phyloP scores from a whole-genome alignment of 805 yeast genomes.

The Lachancea thermotolerans region DNA sequence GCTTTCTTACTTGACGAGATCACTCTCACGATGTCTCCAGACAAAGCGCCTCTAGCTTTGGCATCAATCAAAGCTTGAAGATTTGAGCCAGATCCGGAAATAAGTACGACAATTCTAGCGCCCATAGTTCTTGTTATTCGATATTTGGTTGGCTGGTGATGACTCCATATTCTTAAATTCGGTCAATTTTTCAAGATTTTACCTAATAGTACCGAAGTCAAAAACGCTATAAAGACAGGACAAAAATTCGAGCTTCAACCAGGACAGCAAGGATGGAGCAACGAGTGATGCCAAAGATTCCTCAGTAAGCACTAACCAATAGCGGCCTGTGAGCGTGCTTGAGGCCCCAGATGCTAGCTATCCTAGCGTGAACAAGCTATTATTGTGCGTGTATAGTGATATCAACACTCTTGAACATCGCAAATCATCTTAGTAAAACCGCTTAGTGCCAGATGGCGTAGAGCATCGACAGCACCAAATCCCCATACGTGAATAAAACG shows the following conservation, averaged over 20 bases:
- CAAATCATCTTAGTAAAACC: too few species aligned
- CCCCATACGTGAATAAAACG: too few species aligned
- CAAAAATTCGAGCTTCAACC: too few species aligned
- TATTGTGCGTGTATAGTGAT: not conserved
- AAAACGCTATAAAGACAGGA: too few species aligned
- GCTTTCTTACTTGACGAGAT: conserved; percentile 84
- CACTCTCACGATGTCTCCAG: conserved; percentile 62
- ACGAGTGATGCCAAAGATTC: too few species aligned
- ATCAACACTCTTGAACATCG: not conserved
- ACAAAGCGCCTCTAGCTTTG: conserved; percentile 32
- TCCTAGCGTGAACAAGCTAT: not conserved
- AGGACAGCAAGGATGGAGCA: too few species aligned
- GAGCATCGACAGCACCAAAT: too few species aligned
- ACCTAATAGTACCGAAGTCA: too few species aligned
- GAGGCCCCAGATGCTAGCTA: not conserved
- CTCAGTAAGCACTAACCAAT: too few species aligned
- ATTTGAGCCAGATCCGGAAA: conserved; percentile 95
- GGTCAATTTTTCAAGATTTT: too few species aligned
- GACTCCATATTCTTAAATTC: not conserved
- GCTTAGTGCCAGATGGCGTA: too few species aligned
- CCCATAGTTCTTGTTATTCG: conserved; percentile 3
- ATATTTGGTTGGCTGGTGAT: not conserved
- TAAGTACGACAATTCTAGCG: conserved; percentile 52
- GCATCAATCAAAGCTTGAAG: conserved; percentile 91
- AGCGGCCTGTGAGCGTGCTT: too few species aligned